Percentiles rank a stretch among this genome's conserved stretches.
These are phyloP conservation scores for Saturnispora dispora DNA, from an alignment of 805 yeast genomes.

Conservation along the genomic window DNA sequence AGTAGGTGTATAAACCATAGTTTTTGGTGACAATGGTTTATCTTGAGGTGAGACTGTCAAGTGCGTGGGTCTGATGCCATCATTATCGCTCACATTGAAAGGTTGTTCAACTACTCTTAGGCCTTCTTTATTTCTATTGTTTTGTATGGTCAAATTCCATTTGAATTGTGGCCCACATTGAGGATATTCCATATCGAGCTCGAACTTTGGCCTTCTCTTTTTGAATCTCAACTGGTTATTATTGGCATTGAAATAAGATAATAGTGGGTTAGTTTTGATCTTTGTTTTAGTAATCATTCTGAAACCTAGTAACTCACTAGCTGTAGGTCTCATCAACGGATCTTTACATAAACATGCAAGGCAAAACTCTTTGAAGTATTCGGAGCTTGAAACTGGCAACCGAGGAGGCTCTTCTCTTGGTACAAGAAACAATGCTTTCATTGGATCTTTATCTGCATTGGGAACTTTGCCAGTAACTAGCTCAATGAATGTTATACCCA, in stretches of 20 bases:
- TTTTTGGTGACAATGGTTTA: not conserved
- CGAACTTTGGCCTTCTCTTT: slow-evolving; percentile 33
- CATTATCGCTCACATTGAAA: not conserved
- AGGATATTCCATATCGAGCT: slow-evolving; percentile 20
- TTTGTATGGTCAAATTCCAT: slow-evolving; percentile 18
- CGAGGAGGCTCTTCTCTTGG: slow-evolving; percentile 59
- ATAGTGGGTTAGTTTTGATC: slow-evolving; percentile 20
- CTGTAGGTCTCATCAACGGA: slow-evolving; percentile 57
- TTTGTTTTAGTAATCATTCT: slow-evolving; percentile 38
- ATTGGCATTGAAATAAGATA: slow-evolving; percentile 9
- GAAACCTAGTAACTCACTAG: slow-evolving; percentile 43
- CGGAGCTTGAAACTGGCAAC: slow-evolving; percentile 32
- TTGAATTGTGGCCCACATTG: slow-evolving; percentile 21
- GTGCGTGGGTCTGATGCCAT: not conserved
- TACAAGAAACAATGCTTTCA: slow-evolving; percentile 64
- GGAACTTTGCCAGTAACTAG: slow-evolving; percentile 81
- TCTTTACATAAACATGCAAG: slow-evolving; percentile 56
- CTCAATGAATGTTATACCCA: slow-evolving; percentile 89
- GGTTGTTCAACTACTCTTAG: not conserved
- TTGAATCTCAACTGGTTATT: slow-evolving; percentile 5
- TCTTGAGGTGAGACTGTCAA: not conserved
- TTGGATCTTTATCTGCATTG: slow-evolving; percentile 58
- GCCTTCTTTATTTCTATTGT: not conserved
- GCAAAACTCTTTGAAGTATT: slow-evolving; percentile 46
- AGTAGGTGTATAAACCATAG: slow-evolving; percentile 1